A percentile compares a stretch with the other conserved stretches of the same genome.
Evolutionary conservation across 2,329 filamentous ascomycete genomes (phyloP).

Genomic region (Hansfordia pulvinata): DNA sequence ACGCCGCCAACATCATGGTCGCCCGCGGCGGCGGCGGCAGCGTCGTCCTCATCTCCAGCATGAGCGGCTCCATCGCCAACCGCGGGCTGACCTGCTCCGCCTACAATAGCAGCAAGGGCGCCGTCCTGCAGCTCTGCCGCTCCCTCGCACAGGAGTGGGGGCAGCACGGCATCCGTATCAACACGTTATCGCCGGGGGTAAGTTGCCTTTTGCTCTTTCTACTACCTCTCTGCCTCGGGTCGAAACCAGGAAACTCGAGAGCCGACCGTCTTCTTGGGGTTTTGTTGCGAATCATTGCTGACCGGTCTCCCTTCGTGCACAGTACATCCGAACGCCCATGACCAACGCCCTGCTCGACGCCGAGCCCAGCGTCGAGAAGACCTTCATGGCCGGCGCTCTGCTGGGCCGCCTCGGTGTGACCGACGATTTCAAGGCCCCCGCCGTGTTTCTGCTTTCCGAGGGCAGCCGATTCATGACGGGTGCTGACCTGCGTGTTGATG

Average conservation of each 20-base stretch:
- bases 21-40: constrained; percentile 25
- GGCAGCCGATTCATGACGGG: constrained; percentile 46
- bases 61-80: constrained; percentile 35
- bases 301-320: not conserved
- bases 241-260: too few relatives aligned
- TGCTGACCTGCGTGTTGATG: constrained; percentile 40
- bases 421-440: constrained; percentile 43
- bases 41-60: constrained; percentile 35
- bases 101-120: constrained; percentile 50
- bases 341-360: constrained; percentile 27
- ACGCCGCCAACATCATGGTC: constrained; percentile 46
- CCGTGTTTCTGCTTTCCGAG: constrained; percentile 41
- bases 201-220: too few relatives aligned
- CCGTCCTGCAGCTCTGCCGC: constrained; percentile 43
- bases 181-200: constrained; percentile 51
- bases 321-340: constrained; percentile 34
- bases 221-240: too few relatives aligned
- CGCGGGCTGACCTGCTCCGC: constrained; percentile 46
- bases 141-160: constrained; percentile 52
- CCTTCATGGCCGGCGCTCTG: constrained; percentile 38
- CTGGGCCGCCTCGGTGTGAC: constrained; percentile 37
- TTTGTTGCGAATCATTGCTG: too few relatives aligned
- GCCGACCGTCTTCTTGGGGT: too few relatives aligned
- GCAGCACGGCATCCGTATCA: constrained; percentile 47
- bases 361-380: constrained; percentile 34